These are phyloP conservation scores for Biancaea sappan DNA, from an alignment of 306 rosid genomes.

Conservation along the genomic window DNA sequence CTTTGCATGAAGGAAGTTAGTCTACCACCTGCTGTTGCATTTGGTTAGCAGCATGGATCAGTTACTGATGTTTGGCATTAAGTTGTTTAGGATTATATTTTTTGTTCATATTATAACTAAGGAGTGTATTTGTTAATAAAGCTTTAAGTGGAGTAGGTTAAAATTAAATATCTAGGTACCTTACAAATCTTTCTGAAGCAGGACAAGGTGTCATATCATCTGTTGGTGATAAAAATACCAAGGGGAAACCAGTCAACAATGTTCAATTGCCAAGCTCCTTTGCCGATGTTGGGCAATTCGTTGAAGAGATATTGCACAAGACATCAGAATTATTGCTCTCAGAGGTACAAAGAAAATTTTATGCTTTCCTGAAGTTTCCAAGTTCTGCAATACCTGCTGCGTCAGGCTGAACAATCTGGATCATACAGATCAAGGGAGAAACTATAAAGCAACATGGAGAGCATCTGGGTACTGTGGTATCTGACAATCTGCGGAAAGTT, in stretches of 20 bases:
- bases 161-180: neutral
- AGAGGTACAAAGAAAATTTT: conserved; percentile 54
- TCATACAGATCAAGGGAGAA: conserved; percentile 69
- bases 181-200: conserved; percentile 41
- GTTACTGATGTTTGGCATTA: conserved; percentile 12
- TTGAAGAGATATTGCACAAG: conserved; percentile 73
- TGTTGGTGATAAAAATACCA: conserved; percentile 39
- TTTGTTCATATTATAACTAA: neutral
- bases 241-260: conserved; percentile 51
- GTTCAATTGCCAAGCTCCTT: conserved; percentile 38
- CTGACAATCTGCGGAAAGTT: conserved; percentile 55
- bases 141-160: conserved; percentile 2
- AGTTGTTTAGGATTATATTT: neutral
- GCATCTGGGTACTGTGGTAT: conserved; percentile 59
- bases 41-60: neutral
- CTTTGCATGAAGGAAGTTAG: neutral
- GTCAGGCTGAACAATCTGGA: conserved; percentile 27
- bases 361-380: conserved; percentile 17
- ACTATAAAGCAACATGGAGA: conserved; percentile 62
- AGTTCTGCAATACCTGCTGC: neutral
- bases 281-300: conserved; percentile 72
- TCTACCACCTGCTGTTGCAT: neutral
- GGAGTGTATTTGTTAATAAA: conserved; percentile 2
- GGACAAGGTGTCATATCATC: conserved; percentile 54
- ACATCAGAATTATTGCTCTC: conserved; percentile 68